Conservation (phyloP, 768 basidiomycete genomes). For the Tricholoma matsutake region DNA sequence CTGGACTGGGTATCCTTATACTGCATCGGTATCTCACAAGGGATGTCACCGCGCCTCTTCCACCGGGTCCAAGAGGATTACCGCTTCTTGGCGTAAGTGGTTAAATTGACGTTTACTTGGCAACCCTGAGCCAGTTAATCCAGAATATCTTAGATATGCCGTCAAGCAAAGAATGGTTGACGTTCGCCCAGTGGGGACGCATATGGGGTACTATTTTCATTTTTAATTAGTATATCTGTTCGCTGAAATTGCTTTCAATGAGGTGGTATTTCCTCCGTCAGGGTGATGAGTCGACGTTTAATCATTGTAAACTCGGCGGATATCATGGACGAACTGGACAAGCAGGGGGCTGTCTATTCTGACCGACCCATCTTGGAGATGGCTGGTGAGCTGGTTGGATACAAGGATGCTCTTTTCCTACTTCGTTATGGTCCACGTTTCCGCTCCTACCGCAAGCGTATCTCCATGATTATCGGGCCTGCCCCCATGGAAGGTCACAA, state of each 20-base stretch:
- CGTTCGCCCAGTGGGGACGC: constrained; percentile 48
- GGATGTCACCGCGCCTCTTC: constrained; percentile 20
- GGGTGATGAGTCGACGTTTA: constrained; percentile 42
- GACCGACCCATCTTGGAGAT: constrained; percentile 47
- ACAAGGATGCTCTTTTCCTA: constrained; percentile 44
- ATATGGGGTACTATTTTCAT: constrained; percentile 39
- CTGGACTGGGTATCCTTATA: constrained; percentile 4
- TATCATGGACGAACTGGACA: constrained; percentile 46
- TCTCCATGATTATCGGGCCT: constrained; percentile 40
- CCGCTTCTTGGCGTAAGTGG: constrained; percentile 39
- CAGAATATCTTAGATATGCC: constrained; percentile 51
- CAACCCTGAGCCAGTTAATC: not conserved
- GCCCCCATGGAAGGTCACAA: constrained; percentile 27
- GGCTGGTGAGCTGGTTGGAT: constrained; percentile 50
- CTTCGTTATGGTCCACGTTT: constrained; percentile 41
- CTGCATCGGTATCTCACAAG: constrained; percentile 17
- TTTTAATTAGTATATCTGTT: not conserved
- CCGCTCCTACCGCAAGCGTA: constrained; percentile 41
- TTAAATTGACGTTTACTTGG: not conserved
- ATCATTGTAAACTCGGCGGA: constrained; percentile 46
- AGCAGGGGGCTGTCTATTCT: constrained; percentile 44
- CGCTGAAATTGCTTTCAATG: not conserved
- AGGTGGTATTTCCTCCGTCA: constrained; percentile 40
- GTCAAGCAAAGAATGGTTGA: constrained; percentile 41
- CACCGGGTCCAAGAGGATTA: constrained; percentile 40